Evolutionary conservation across 2,329 filamentous ascomycete species (phyloP).

Genomic region (Thermomyces lanuginosus): DNA sequence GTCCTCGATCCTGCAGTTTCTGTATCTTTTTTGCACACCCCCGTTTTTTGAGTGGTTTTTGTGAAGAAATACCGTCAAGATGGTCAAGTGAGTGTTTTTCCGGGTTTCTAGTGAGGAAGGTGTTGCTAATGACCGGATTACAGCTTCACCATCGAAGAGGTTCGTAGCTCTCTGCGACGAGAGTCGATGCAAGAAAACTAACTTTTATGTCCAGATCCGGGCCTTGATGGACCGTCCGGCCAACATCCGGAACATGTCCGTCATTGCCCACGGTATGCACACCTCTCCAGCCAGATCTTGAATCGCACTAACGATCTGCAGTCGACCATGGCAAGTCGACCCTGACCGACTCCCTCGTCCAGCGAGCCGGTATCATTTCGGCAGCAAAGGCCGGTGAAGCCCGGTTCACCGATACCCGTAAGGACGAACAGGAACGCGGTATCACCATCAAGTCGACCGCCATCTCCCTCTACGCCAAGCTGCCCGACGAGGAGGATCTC

Average conservation of each 20-base stretch:
- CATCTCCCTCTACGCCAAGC: conserved; percentile 88
- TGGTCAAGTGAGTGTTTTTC: conserved; percentile 83
- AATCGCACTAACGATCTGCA: no score
- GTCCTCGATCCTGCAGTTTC: no score
- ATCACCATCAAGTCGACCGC: conserved; percentile 99
- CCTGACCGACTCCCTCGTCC: conserved; percentile 95
- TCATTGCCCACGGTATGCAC: conserved; percentile 82
- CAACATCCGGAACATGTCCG: conserved; percentile 90
- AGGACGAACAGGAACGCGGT: conserved; percentile 98
- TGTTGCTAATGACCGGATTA: conserved; percentile 16
- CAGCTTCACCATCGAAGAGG: conserved; percentile 96
- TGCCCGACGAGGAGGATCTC: conserved; percentile 66
- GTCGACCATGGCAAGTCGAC: conserved; percentile 99
- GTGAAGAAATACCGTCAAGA: conserved; percentile 60
- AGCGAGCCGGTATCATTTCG: conserved; percentile 99
- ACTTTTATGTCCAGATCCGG: conserved; percentile 21
- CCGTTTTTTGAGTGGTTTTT: conserved; percentile 26
- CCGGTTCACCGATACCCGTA: conserved; percentile 90
- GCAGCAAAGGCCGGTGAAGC: conserved; percentile 91
- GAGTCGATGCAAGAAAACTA: conserved; percentile 1
- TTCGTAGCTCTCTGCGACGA: conserved; percentile 25
- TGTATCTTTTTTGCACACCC: conserved; percentile 20
- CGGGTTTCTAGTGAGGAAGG: conserved; percentile 1
- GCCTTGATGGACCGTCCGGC: conserved; percentile 34
- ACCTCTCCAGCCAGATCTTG: no score